These are phyloP conservation scores for Bipolaris bicolor DNA, from an alignment of 2,329 filamentous ascomycete genomes.

Conservation along the genomic window DNA sequence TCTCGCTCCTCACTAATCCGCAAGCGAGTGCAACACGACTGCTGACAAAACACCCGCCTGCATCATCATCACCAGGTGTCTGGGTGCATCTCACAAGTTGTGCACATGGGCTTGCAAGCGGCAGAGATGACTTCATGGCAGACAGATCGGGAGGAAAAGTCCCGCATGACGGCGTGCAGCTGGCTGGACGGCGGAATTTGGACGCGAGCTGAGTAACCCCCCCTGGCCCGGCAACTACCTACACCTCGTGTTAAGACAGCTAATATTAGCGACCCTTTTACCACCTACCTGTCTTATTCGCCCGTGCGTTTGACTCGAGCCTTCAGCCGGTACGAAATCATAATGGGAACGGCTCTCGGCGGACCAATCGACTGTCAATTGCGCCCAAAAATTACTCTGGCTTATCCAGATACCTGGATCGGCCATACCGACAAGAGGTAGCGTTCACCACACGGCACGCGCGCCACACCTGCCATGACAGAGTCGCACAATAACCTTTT, in stretches of 20 bases:
- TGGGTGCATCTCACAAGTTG: conserved; percentile 31
- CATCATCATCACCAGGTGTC: conserved; percentile 10
- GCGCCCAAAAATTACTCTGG: conserved; percentile 19
- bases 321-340: conserved; percentile 16
- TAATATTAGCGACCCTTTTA: conserved; percentile 41
- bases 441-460: conserved; percentile 18
- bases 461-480: conserved; percentile 12
- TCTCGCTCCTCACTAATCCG: conserved; percentile 25
- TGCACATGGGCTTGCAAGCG: conserved; percentile 5
- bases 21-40: conserved; percentile 25
- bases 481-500: conserved; percentile 16
- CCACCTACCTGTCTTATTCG: conserved; percentile 30
- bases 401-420: conserved; percentile 5
- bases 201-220: conserved; percentile 43
- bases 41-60: conserved; percentile 41
- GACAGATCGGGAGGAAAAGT: conserved; percentile 18
- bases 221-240: conserved; percentile 23
- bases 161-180: conserved; percentile 15
- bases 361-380: conserved; percentile 18
- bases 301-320: conserved; percentile 19
- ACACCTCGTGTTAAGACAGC: conserved; percentile 35
- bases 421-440: conserved; percentile 9
- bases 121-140: conserved; percentile 35
- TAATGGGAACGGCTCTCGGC: conserved; percentile 11
- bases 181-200: conserved; percentile 22